phyloP scores from a whole-genome alignment of 2,329 filamentous ascomycete species.

The Penicillium sp. region DNA sequence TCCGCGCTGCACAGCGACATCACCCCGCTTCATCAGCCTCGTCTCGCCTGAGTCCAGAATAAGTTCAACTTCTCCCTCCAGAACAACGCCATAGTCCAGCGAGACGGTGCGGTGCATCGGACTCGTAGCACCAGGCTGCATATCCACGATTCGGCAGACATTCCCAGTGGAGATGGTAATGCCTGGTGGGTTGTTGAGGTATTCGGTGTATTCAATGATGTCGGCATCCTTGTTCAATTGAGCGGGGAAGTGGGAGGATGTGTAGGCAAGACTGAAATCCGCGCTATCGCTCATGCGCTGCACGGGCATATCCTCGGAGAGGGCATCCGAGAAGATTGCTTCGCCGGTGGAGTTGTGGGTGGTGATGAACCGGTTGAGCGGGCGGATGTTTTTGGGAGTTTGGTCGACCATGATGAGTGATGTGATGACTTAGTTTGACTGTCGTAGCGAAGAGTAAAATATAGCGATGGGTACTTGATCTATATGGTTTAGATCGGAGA shows the following conservation, averaged over 20 bases:
- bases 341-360: slow-evolving; percentile 36
- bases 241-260: slow-evolving; percentile 38
- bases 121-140: slow-evolving; percentile 44
- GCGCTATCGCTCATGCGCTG: slow-evolving; percentile 26
- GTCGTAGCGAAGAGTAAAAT: neutral
- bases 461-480: neutral
- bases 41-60: slow-evolving; percentile 53
- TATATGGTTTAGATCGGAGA: slow-evolving; percentile 7
- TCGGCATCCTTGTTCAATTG: slow-evolving; percentile 39
- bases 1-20: slow-evolving; percentile 57
- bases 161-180: slow-evolving; percentile 43
- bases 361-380: slow-evolving; percentile 39
- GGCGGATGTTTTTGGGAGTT: slow-evolving; percentile 26
- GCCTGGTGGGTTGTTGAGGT: slow-evolving; percentile 30
- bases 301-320: slow-evolving; percentile 26
- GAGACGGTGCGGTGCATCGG: slow-evolving; percentile 52
- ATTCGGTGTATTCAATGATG: slow-evolving; percentile 30
- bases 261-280: slow-evolving; percentile 43
- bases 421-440: neutral
- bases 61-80: slow-evolving; percentile 56
- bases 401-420: slow-evolving; percentile 3
- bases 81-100: slow-evolving; percentile 56
- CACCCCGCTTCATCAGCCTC: slow-evolving; percentile 50
- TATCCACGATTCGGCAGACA: slow-evolving; percentile 51
- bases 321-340: slow-evolving; percentile 36